Base-by-base conservation (phyloP, 257 asterid species). In the Solanum ossicruentum region DNA sequence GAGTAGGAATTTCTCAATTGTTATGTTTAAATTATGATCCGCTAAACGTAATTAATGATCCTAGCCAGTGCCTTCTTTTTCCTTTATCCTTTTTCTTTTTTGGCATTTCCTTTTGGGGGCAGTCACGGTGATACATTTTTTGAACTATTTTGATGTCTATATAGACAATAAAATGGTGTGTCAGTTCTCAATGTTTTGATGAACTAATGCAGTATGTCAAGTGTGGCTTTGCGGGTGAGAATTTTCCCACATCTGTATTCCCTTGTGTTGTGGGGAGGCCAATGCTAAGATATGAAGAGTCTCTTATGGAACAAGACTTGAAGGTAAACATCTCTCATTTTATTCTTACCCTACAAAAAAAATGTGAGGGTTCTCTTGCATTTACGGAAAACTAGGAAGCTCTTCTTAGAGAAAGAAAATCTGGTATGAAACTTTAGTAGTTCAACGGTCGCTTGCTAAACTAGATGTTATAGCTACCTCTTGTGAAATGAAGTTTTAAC, bases 181-280 rank as follows among this genome's bases (percentile, higher is more conserved):
- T 51, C 67, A 73, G 63, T 54, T 39, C 43, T 54, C 56, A 80
- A 57, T 58, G 67, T 3, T 23, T 56, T 77, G 28, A 81, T 71
- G 84, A 90, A 88, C 57, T 72, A 86, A 60, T 91, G 91, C 98
- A 96, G 99, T 96, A 95, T 91, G 99, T 96, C 57, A 96, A 96
- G 88, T 96, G 98, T 84, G 99, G 99, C 84, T 96, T 95, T 88
- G 97, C 99, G 54, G 95, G 97, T 47, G 99, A 93, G 90, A 96
- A 96, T 88, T 96, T 96, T 85, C 99, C 99, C 77, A 96, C 98
- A 57, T 96, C 99, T 16, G 99, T 96, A 73, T 96, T 92, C 87
- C 99, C 99, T 71, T 93, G 98, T 87, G 99, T 96, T 79, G 97
- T 96, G 70, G 99, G 99, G 84, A 90, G 97, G 91, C 99, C 99